Evolutionary conservation across 257 asterid genomes (phyloP).

Genomic region (Penstemon eatonii): DNA sequence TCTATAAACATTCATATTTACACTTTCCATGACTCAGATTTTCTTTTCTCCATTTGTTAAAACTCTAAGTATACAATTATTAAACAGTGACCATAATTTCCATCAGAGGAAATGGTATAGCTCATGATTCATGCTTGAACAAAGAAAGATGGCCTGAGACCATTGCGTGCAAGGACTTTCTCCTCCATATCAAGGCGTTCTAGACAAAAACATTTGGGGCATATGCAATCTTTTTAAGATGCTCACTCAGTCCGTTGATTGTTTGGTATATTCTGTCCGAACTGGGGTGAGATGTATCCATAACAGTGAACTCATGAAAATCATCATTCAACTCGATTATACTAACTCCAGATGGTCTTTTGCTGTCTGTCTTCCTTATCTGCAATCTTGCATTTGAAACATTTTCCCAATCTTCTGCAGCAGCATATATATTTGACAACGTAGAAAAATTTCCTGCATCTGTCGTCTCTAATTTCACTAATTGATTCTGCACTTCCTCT

Average conservation of each 20-base stretch:
- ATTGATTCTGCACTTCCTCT: conserved; percentile 44
- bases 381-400: conserved; percentile 56
- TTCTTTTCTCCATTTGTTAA: conserved; percentile 14
- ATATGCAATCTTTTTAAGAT: conserved; percentile 46
- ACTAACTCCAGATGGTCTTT: conserved; percentile 58
- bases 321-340: conserved; percentile 51
- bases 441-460: conserved; percentile 45
- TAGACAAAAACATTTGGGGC: conserved; percentile 28
- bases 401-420: conserved; percentile 64
- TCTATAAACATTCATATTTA: conserved; percentile 27
- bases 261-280: conserved; percentile 59
- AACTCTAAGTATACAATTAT: conserved; percentile 16
- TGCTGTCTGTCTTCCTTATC: conserved; percentile 44
- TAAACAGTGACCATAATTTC: conserved; percentile 12
- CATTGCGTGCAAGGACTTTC: neutral
- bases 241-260: conserved; percentile 48
- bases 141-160: neutral
- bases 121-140: conserved; percentile 17
- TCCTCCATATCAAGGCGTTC: conserved; percentile 11
- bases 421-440: conserved; percentile 61
- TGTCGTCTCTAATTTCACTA: conserved; percentile 49
- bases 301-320: conserved; percentile 60
- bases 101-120: conserved; percentile 5
- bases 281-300: conserved; percentile 63
- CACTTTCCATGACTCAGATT: conserved; percentile 17